Base-by-base conservation (phyloP, 139 green algal genomes). In the Ostreobium quekettii region DNA sequence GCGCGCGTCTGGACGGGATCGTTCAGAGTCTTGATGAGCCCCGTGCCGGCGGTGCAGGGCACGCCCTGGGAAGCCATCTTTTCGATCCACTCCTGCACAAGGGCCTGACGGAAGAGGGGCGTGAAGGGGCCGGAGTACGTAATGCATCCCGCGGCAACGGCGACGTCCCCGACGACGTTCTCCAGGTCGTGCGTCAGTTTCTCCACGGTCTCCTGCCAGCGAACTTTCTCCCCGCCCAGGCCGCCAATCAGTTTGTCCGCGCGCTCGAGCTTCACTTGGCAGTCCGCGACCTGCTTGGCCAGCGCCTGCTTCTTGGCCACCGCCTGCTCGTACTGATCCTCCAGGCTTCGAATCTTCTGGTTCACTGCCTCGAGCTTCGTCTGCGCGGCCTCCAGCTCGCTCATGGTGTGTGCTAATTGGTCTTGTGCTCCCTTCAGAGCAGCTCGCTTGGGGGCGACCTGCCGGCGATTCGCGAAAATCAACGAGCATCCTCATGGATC, bases 191-290 rank as follows among this genome's bases (percentile, higher is more conserved):
- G 28, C 1, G 8, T 38, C 47, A 95, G 76, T 60, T 85, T 66
- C 64, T 85, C 64, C n/a, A 92, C 80, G 1, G 82, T 91, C 58
- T 78, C 56, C 35, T 79, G 74, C 86, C 86, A 93, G 15, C 85
- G 76, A 35, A 83, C 53, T 37, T 80, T 77, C 73, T 93, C 86
- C 0, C 86, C 86, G 46, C 86, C 86, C 47, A 93, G 77, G 7
- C 86, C 86, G 0, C 86, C 86, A 67, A 93, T 91, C 36, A 93
- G 83, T 77, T 93, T 93, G 61, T 87, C 86, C 1, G 86, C 86
- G 15, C 83, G 76, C 31, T 84, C 66, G 35, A 90, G 80, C 82
- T 87, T 81, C 31, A 83, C 72, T 28, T 72, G 76, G 78, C 83
- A 90, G 49, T 81, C 74, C 36, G 49, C 15, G 35, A 80, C 74